Conservation (phyloP, 148 eudicot genomes). For the Mesembryanthemum crystallinum region DNA sequence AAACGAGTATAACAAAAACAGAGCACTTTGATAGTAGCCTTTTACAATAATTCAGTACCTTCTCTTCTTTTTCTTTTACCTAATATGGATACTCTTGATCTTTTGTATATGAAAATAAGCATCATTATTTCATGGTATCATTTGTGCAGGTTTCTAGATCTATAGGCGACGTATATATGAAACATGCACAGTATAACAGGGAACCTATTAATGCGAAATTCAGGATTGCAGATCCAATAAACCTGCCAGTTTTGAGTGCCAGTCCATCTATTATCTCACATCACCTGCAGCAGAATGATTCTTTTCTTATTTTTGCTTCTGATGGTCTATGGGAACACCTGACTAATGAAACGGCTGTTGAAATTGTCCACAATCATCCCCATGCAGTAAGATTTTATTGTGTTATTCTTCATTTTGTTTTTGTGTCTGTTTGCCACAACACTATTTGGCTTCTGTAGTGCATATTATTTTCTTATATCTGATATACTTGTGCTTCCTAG, state of each 20-base stretch:
- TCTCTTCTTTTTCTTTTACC: no score
- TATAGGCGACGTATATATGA: conserved; percentile 69
- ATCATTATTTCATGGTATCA: conserved; percentile 13
- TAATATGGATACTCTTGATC: conserved; percentile 3
- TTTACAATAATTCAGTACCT: background rate
- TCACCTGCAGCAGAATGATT: conserved; percentile 54
- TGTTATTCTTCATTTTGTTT: background rate
- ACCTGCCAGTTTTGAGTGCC: conserved; percentile 59
- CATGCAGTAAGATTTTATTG: conserved; percentile 49
- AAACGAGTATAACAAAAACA: no score
- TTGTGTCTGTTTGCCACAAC: no score
- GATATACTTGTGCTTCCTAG: background rate
- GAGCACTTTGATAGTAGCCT: no score
- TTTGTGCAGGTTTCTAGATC: conserved; percentile 63
- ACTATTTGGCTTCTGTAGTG: background rate
- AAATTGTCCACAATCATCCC: conserved; percentile 67
- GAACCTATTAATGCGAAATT: conserved; percentile 58
- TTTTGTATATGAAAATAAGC: conserved; percentile 11
- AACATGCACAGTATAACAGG: conserved; percentile 56
- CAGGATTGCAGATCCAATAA: conserved; percentile 61
- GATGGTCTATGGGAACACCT: conserved; percentile 86
- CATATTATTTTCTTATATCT: background rate
- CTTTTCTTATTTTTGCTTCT: conserved; percentile 71
- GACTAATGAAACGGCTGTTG: conserved; percentile 75
- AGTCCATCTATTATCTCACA: conserved; percentile 57